Evolutionary conservation across 2,329 filamentous ascomycete species (phyloP).

Genomic region (Trichothecium roseum): DNA sequence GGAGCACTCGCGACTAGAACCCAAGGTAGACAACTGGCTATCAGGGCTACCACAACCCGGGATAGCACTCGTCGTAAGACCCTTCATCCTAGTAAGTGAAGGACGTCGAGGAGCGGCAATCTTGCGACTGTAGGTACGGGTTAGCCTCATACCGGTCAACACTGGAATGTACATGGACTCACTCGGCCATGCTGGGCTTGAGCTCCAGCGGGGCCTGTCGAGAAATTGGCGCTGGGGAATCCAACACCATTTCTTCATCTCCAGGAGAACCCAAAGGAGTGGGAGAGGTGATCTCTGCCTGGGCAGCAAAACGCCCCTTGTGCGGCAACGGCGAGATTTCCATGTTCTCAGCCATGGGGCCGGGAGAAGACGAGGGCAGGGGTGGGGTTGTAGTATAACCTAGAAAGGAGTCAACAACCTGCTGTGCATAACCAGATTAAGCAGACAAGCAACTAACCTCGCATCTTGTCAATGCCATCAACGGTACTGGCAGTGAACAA

Average conservation of each 20-base stretch:
- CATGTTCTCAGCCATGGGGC: constrained; percentile 65
- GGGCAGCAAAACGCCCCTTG: constrained; percentile 59
- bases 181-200: constrained; percentile 42
- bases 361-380: constrained; percentile 72
- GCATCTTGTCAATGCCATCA: constrained; percentile 19
- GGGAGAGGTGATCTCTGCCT: constrained; percentile 62
- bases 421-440: not conserved
- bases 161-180: constrained; percentile 21
- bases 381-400: constrained; percentile 78
- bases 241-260: constrained; percentile 40
- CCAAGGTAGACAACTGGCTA: constrained; percentile 48
- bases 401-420: constrained; percentile 19
- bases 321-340: constrained; percentile 89
- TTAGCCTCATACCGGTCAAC: constrained; percentile 11
- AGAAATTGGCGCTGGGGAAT: constrained; percentile 42
- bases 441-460: constrained; percentile 18
- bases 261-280: constrained; percentile 38
- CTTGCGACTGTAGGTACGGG: constrained; percentile 42
- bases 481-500: constrained; percentile 29
- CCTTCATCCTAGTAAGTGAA: constrained; percentile 64
- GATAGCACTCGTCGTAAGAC: constrained; percentile 57
- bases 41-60: constrained; percentile 51
- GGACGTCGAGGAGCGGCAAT: constrained; percentile 63
- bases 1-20: constrained; percentile 16
- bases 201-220: constrained; percentile 38